Conservation (phyloP, 805 yeast species). For the Suhomyces sp. region DNA sequence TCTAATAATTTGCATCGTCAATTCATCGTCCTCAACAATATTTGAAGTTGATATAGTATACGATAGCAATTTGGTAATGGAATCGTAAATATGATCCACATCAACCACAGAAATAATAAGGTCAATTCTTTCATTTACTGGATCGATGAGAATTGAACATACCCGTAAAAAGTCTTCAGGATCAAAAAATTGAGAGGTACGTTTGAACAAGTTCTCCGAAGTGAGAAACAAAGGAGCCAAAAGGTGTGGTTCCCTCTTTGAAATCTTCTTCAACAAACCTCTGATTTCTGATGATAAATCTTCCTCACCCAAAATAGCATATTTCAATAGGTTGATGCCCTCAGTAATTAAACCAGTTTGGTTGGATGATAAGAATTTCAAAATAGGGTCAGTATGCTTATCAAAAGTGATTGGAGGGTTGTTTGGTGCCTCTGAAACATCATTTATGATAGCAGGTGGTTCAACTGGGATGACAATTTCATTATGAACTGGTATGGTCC, state of each 20-base stretch:
- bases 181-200: slow-evolving; percentile 23
- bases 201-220: slow-evolving; percentile 25
- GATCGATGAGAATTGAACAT: slow-evolving; percentile 23
- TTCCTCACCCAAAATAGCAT: slow-evolving; percentile 39
- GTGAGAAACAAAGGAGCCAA: slow-evolving; percentile 32
- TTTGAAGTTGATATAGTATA: slow-evolving; percentile 31
- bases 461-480: neutral
- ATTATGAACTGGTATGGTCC: neutral
- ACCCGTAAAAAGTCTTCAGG: slow-evolving; percentile 38
- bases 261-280: slow-evolving; percentile 23
- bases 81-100: slow-evolving; percentile 28
- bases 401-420: slow-evolving; percentile 13
- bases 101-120: slow-evolving; percentile 22
- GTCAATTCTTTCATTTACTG: slow-evolving; percentile 21
- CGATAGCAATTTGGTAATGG: slow-evolving; percentile 27
- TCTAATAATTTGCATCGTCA: slow-evolving; percentile 38
- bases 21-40: slow-evolving; percentile 27
- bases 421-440: neutral
- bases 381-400: slow-evolving; percentile 33
- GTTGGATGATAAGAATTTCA: slow-evolving; percentile 35
- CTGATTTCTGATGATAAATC: slow-evolving; percentile 26
- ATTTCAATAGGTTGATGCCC: slow-evolving; percentile 37
- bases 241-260: slow-evolving; percentile 29
- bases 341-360: slow-evolving; percentile 29
- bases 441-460: neutral